Percentiles rank a stretch among this genome's conserved stretches.
phyloP scores from a whole-genome alignment of 805 yeast genomes.

The Hanseniaspora valbyensis region DNA sequence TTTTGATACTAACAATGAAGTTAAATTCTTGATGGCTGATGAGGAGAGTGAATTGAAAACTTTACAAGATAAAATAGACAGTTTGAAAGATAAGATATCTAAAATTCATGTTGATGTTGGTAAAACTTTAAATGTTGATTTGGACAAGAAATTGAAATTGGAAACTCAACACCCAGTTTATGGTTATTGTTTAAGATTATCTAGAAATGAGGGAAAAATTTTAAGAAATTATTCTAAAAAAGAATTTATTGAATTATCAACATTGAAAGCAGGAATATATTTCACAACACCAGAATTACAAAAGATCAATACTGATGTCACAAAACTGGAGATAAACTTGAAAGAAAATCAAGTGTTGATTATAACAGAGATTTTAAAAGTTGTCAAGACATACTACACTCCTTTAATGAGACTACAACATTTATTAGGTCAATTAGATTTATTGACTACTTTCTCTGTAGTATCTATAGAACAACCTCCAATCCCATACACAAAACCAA shows the following conservation, averaged over 20 bases:
- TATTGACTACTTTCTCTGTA: constrained; percentile 74
- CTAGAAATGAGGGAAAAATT: constrained; percentile 77
- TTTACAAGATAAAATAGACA: constrained; percentile 48
- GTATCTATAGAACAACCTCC: constrained; percentile 67
- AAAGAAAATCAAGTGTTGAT: constrained; percentile 63
- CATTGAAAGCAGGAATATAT: constrained; percentile 90
- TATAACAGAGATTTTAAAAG: constrained; percentile 70
- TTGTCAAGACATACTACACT: constrained; percentile 71
- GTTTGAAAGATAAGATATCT: constrained; percentile 44
- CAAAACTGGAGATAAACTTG: constrained; percentile 53
- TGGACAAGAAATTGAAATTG: constrained; percentile 77
- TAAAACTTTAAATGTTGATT: constrained; percentile 66
- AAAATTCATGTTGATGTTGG: constrained; percentile 53
- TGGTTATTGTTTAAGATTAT: constrained; percentile 91
- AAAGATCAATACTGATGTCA: constrained; percentile 47
- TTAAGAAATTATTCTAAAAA: constrained; percentile 44
- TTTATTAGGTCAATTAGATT: constrained; percentile 66
- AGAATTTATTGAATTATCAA: constrained; percentile 65
- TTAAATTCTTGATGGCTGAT: constrained; percentile 78
- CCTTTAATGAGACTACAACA: constrained; percentile 60
- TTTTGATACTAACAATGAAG: constrained; percentile 62
- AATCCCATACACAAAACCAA: constrained; percentile 66
- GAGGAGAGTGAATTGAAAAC: constrained; percentile 56
- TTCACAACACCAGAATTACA: constrained; percentile 66
- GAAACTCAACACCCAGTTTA: constrained; percentile 69